phyloP scores from a whole-genome alignment of 202 grass and related monocot genomes.

The Eragrostis tef region DNA sequence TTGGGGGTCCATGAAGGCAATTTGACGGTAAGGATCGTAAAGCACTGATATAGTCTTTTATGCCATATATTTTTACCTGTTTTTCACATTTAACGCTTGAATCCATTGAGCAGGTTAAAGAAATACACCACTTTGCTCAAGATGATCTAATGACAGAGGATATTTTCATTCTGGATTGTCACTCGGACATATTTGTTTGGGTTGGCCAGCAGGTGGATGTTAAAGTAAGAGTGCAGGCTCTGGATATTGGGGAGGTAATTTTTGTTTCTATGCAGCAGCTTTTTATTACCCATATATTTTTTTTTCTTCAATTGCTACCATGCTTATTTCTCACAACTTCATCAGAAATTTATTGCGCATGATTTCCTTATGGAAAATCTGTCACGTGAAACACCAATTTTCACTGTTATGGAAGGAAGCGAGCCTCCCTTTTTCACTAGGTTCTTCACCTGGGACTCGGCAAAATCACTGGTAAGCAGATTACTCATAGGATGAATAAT shows the following conservation, averaged over 20 bases:
- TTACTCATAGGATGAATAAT: conserved; percentile 4
- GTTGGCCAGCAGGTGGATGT: conserved; percentile 75
- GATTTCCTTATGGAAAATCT: conserved; percentile 74
- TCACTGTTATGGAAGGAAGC: conserved; percentile 65
- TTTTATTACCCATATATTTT: conserved; percentile 1
- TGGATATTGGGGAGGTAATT: conserved; percentile 68
- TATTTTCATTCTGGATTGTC: conserved; percentile 80
- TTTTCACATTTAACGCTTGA: conserved; percentile 30
- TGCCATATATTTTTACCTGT: neutral
- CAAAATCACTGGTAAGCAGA: conserved; percentile 64
- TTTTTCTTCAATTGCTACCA: conserved; percentile 14
- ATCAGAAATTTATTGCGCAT: conserved; percentile 76
- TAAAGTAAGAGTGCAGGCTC: conserved; percentile 68
- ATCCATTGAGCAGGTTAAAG: conserved; percentile 60
- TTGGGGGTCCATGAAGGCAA: conserved; percentile 57
- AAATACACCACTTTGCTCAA: conserved; percentile 77
- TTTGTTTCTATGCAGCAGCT: conserved; percentile 27
- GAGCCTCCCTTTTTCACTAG: conserved; percentile 77
- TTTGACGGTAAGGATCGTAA: conserved; percentile 56
- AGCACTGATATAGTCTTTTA: conserved; percentile 12
- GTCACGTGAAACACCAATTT: conserved; percentile 68
- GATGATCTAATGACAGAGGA: conserved; percentile 85
- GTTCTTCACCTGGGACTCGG: conserved; percentile 77
- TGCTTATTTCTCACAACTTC: conserved; percentile 33
- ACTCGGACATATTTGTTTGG: conserved; percentile 73